Percentiles rank a stretch among this genome's conserved stretches.
Conservation (phyloP, 192 early-diverging fungal species). For the Podila horticola region DNA sequence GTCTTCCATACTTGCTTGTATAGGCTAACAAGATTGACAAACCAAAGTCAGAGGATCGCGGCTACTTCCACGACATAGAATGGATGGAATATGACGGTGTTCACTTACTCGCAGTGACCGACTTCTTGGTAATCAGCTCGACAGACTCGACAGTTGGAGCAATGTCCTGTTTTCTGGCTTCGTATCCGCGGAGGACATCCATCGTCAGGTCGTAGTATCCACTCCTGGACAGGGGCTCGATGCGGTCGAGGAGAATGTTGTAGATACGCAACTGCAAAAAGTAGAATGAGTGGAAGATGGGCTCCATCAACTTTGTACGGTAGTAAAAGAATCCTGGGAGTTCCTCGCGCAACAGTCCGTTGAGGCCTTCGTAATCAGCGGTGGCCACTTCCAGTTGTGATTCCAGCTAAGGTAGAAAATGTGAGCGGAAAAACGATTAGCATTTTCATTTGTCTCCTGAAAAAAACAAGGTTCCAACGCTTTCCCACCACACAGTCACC, state of each 20-base stretch:
- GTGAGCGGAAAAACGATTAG: not conserved
- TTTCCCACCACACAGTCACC: too few species aligned
- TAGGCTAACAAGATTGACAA: conserved; percentile 12
- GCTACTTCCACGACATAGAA: not conserved
- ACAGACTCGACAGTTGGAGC: conserved; percentile 39
- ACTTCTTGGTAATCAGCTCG: conserved; percentile 39
- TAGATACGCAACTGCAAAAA: conserved; percentile 85
- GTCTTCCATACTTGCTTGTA: conserved; percentile 33
- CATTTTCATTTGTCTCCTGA: too few species aligned
- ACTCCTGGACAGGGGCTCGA: conserved; percentile 60
- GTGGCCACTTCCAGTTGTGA: conserved; percentile 81
- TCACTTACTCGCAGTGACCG: conserved; percentile 38
- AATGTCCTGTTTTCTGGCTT: conserved; percentile 49
- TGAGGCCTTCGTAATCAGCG: conserved; percentile 85
- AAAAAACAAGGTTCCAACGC: too few species aligned
- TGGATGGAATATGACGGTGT: too few species aligned
- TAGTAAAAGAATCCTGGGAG: conserved; percentile 84
- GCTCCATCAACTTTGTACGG: conserved; percentile 83
- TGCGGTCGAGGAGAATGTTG: conserved; percentile 69
- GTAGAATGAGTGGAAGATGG: conserved; percentile 88
- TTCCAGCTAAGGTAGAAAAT: conserved; percentile 59
- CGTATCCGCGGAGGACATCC: conserved; percentile 53
- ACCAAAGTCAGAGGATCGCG: not conserved
- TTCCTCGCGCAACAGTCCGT: conserved; percentile 82
- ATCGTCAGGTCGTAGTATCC: conserved; percentile 67